Evolutionary conservation across 768 basidiomycete species (phyloP), one percentile per base, ranked within the genome.

Genomic region (Suillus sp.): DNA sequence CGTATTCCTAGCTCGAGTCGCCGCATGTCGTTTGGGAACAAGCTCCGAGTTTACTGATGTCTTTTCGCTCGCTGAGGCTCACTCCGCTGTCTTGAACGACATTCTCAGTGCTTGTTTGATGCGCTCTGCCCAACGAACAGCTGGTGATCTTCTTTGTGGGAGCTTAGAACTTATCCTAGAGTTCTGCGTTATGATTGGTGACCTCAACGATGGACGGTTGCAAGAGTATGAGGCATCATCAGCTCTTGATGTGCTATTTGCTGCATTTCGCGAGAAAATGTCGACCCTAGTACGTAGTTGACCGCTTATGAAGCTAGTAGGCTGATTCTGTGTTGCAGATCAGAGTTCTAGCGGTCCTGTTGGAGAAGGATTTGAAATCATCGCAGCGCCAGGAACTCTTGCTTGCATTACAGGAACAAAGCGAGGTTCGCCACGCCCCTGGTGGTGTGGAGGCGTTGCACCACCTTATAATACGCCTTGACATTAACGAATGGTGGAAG

Each of bases 71-170:
- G 83, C 89, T 0, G 80, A 82, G 9, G 79, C 81, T 27, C 93
- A 95, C 73, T 90, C 90, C 0, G 73, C 72, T 4, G 72, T 92
- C 48, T 72, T 95, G 69, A 89, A 95, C 68, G 83, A 90, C 62
- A 86, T 95, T 14, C 82, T 95, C 48, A 87, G 82, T 61, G 88
- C 90, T 16, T 93, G 92, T 70, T 78, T 93, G 30, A 73, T 94
- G 54, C 79, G 90, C 47, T 87, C 89, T 1, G 80, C 82, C 3
- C 92, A 95, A 72, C 80, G 83, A 66, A 79, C 81, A 8, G 85
- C 84, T 1, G 86, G 88, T 1, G 90, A 91, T 66, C 74, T 88
- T 37, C 78, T 94, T 30, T 82, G 86, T 18, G 81, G 83, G 30
- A 80, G 83, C 35, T 75, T 93, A 64, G 88, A 90, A 69, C 71